Conservation (phyloP, 2,329 filamentous ascomycete genomes). For the Phialophora expanda region DNA sequence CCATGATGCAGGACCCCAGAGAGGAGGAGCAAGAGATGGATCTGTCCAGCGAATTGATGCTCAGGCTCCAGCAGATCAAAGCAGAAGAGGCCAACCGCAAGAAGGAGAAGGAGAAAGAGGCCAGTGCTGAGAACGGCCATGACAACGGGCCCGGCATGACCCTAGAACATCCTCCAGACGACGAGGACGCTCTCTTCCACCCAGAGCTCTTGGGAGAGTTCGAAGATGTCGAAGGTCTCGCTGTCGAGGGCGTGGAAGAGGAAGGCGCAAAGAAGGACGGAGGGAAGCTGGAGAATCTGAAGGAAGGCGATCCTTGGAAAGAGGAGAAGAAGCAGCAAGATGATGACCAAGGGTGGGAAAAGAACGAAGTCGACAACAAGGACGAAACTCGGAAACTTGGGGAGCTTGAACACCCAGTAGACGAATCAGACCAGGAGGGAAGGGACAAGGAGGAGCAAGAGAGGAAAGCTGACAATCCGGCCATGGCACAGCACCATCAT, state of each 20-base stretch:
- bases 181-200: conserved; percentile 1
- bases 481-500: conserved; percentile 5
- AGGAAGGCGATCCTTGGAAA: conserved; percentile 9
- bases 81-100: conserved; percentile 5
- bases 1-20: conserved; percentile 6
- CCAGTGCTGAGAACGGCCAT: neutral
- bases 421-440: conserved; percentile 6
- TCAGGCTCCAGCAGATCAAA: conserved; percentile 15
- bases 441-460: neutral
- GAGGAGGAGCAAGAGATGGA: conserved; percentile 26
- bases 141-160: neutral
- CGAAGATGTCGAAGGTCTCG: conserved; percentile 15
- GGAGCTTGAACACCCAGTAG: neutral
- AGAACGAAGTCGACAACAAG: conserved; percentile 11
- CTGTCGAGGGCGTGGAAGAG: conserved; percentile 6
- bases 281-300: conserved; percentile 11
- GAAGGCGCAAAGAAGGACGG: conserved; percentile 11
- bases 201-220: conserved; percentile 15
- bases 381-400: neutral
- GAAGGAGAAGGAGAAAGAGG: neutral
- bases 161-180: conserved; percentile 14
- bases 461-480: neutral
- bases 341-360: neutral
- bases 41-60: conserved; percentile 25
- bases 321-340: conserved; percentile 13